phyloP scores from a whole-genome alignment of 108 stramenopile genomes.

The Conticribra weissflogii region DNA sequence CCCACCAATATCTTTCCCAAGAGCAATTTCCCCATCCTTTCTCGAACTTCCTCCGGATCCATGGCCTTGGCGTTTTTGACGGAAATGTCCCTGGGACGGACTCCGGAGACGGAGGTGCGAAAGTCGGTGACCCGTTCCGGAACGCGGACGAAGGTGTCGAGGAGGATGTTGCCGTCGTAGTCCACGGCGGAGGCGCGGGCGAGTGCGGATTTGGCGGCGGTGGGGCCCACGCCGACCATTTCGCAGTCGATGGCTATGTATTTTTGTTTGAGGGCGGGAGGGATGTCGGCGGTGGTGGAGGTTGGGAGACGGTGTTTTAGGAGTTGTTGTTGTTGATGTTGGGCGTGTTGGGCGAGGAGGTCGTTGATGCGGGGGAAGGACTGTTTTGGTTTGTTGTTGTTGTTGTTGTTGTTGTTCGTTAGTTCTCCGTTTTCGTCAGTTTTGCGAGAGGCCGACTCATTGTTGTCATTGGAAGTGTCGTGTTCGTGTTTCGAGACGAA shows the following conservation, averaged over 20 bases:
- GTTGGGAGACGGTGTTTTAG: conserved; percentile 29
- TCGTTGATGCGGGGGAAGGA: conserved; percentile 80
- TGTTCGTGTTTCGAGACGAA: conserved; percentile 57
- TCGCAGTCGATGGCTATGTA: conserved; percentile 97
- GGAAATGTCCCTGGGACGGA: conserved; percentile 75
- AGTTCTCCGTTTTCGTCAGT: neutral
- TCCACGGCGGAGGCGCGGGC: conserved; percentile 89
- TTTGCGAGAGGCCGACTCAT: no score
- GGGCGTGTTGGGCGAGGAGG: conserved; percentile 63
- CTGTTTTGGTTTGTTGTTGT: conserved; percentile 28
- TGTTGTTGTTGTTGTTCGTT: neutral
- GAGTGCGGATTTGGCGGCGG: conserved; percentile 81
- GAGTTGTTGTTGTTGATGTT: conserved; percentile 45
- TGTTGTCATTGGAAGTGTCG: neutral
- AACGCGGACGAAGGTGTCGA: conserved; percentile 89
- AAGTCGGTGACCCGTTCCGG: conserved; percentile 94
- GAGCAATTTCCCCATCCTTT: conserved; percentile 73
- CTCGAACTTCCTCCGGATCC: conserved; percentile 74
- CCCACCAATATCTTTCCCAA: conserved; percentile 93
- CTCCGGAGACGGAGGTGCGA: conserved; percentile 88
- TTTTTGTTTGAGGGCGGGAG: conserved; percentile 42
- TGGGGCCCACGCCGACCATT: conserved; percentile 96
- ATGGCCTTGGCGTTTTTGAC: conserved; percentile 64
- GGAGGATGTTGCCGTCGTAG: conserved; percentile 72
- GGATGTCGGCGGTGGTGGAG: conserved; percentile 51